phyloP scores from a whole-genome alignment of 2,329 filamentous ascomycete species.

The Claviceps maximensis region DNA sequence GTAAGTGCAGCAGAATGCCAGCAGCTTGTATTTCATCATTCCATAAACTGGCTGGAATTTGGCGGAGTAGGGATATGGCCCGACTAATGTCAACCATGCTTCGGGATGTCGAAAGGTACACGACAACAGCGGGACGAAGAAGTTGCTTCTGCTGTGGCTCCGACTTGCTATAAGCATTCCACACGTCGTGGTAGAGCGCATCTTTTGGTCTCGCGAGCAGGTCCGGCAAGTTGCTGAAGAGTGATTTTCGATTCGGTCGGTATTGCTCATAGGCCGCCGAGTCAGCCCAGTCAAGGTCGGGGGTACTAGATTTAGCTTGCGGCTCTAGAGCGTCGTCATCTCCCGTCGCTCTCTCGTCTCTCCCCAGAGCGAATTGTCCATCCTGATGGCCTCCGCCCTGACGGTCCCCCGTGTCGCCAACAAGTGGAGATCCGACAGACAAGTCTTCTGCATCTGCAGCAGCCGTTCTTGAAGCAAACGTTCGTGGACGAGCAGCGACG shows the following conservation, averaged over 20 bases:
- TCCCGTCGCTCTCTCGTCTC: not conserved
- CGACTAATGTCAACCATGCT: conserved; percentile 31
- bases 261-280: not conserved
- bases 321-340: not conserved
- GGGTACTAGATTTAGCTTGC: not conserved
- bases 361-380: not conserved
- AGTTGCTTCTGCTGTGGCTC: conserved; percentile 16
- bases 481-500: conserved; percentile 12
- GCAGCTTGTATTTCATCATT: conserved; percentile 25
- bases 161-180: conserved; percentile 28
- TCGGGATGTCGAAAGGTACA: conserved; percentile 29
- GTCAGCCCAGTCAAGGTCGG: not conserved
- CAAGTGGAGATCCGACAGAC: not conserved
- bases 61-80: conserved; percentile 30
- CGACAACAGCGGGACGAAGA: conserved; percentile 22
- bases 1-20: conserved; percentile 29
- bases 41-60: conserved; percentile 25
- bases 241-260: not conserved
- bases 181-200: conserved; percentile 27
- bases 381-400: not conserved
- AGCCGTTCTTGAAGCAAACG: conserved; percentile 15
- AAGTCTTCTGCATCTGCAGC: conserved; percentile 4
- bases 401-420: not conserved
- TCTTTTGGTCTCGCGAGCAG: conserved; percentile 15
- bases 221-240: conserved; percentile 5